phyloP scores from a whole-genome alignment of 164 flowering plant species.

The Houttuynia cordata region DNA sequence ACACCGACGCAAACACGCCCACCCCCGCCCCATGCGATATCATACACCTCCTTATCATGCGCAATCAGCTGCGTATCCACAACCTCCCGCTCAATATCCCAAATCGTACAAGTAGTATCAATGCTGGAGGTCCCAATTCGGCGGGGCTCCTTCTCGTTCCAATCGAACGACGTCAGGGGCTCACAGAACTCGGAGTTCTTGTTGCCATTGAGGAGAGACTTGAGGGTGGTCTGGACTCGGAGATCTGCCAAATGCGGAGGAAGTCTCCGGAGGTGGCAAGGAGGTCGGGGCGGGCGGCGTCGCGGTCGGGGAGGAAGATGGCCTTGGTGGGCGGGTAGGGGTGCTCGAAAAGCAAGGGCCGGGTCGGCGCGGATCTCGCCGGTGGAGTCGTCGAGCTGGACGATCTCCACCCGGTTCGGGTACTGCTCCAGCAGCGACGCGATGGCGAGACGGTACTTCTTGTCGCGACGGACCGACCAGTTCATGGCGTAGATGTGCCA shows the following conservation, averaged over 20 bases:
- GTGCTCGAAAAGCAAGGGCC: constrained; percentile 65
- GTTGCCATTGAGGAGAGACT: constrained; percentile 47
- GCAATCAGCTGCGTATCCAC: constrained; percentile 87
- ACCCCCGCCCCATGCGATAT: constrained; percentile 91
- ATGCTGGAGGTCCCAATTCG: constrained; percentile 80
- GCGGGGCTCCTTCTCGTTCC: constrained; percentile 81
- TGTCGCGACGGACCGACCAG: constrained; percentile 90
- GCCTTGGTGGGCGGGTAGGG: constrained; percentile 86
- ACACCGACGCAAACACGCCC: constrained; percentile 90
- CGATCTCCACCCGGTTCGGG: constrained; percentile 69
- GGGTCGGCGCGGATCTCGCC: constrained; percentile 69
- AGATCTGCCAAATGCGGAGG: constrained; percentile 56
- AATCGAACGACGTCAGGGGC: constrained; percentile 76
- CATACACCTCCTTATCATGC: constrained; percentile 87
- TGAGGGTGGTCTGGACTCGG: constrained; percentile 38
- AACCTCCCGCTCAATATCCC: constrained; percentile 68
- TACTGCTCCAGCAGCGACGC: constrained; percentile 66
- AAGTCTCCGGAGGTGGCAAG: constrained; percentile 78
- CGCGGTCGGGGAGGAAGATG: constrained; percentile 79
- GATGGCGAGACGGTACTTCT: constrained; percentile 86
- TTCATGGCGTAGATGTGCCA: constrained; percentile 99
- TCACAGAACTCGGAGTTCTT: constrained; percentile 62
- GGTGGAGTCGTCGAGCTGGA: constrained; percentile 68
- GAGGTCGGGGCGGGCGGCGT: constrained; percentile 64
- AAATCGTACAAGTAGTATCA: constrained; percentile 90